Conservation (phyloP, 2,329 filamentous ascomycete genomes). For the Monosporascus ibericus region DNA sequence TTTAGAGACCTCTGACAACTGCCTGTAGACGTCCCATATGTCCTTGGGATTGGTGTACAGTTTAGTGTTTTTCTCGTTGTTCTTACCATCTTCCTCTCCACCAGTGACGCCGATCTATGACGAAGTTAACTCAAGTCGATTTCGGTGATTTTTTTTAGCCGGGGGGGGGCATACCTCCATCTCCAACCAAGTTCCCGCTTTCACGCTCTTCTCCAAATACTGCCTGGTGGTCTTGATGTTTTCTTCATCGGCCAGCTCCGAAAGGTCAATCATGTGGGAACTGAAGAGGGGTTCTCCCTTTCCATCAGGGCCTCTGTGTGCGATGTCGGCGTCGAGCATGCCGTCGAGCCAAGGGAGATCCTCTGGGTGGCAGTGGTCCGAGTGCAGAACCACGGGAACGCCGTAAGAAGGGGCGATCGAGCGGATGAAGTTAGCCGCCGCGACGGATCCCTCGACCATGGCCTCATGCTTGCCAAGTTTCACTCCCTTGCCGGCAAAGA, state of each 20-base stretch:
- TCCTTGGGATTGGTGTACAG: conserved; percentile 98
- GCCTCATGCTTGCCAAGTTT: conserved; percentile 76
- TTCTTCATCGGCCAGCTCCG: conserved; percentile 81
- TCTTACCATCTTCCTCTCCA: conserved; percentile 96
- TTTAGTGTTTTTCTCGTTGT: conserved; percentile 94
- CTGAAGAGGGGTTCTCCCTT: conserved; percentile 90
- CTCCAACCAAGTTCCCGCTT: conserved; percentile 99
- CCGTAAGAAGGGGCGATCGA: conserved; percentile 80
- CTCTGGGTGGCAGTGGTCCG: conserved; percentile 99
- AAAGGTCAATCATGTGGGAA: conserved; percentile 97
- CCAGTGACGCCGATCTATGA: conserved; percentile 87
- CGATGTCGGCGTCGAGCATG: conserved; percentile 91
- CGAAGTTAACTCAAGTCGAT: not conserved
- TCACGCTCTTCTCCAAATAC: conserved; percentile 89
- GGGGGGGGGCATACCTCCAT: conserved; percentile 59
- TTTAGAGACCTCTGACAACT: conserved; percentile 76
- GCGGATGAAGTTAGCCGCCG: conserved; percentile 90
- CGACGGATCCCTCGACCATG: conserved; percentile 81
- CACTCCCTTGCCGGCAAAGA: conserved; percentile 87
- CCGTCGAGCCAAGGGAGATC: conserved; percentile 96
- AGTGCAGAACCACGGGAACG: conserved; percentile 88
- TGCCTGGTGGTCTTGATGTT: conserved; percentile 89
- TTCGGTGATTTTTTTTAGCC: no score
- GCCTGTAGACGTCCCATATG: conserved; percentile 85
- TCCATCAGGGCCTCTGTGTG: conserved; percentile 71